Percentiles rank a stretch among this genome's conserved stretches.
phyloP scores from a whole-genome alignment of 2,329 filamentous ascomycete genomes.

The Pestalotiopsis sp. region DNA sequence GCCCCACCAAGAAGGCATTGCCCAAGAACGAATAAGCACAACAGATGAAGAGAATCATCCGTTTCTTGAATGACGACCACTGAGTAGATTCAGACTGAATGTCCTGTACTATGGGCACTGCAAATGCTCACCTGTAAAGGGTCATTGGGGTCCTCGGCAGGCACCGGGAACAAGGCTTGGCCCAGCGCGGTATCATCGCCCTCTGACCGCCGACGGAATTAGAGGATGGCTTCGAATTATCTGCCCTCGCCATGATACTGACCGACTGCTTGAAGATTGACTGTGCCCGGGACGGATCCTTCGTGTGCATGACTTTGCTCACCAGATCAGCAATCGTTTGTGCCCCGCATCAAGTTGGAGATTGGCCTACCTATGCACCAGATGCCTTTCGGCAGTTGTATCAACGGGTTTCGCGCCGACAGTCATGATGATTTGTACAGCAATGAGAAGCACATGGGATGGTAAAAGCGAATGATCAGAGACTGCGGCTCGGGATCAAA shows the following conservation, averaged over 20 bases:
- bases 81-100: slow-evolving; percentile 23
- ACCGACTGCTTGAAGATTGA: slow-evolving; percentile 35
- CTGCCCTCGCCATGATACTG: not conserved
- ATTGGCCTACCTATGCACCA: slow-evolving; percentile 7
- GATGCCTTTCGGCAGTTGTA: not conserved
- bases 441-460: not conserved
- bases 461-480: not conserved
- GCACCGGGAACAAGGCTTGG: slow-evolving; percentile 63
- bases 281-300: slow-evolving; percentile 28
- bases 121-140: slow-evolving; percentile 47
- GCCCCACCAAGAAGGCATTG: slow-evolving; percentile 58
- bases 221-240: not conserved
- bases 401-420: not conserved
- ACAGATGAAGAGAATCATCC: slow-evolving; percentile 55
- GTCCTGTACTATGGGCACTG: not conserved
- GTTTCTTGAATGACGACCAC: slow-evolving; percentile 60
- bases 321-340: not conserved
- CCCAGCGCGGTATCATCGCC: slow-evolving; percentile 63
- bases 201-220: slow-evolving; percentile 36
- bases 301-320: slow-evolving; percentile 28
- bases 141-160: slow-evolving; percentile 63
- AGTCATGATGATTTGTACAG: not conserved
- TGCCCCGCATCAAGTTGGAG: not conserved
- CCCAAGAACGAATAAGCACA: slow-evolving; percentile 61
- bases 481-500: not conserved